Evolutionary conservation across 2,329 filamentous ascomycete genomes (phyloP).

Genomic region (Fonsecaea nubica): DNA sequence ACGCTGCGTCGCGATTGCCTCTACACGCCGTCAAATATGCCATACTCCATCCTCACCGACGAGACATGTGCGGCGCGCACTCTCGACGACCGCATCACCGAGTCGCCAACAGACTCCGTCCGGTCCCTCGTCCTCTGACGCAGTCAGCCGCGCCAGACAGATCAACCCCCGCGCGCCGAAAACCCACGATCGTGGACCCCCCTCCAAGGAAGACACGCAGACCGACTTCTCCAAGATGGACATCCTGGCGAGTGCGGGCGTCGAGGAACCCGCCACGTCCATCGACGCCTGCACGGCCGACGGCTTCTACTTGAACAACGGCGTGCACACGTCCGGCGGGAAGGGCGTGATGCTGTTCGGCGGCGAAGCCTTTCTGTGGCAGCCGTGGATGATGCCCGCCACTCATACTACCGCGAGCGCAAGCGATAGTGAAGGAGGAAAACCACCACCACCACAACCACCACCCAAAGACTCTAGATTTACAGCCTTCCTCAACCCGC

Average conservation of each 20-base stretch:
- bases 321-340: slow-evolving; percentile 71
- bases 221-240: slow-evolving; percentile 79
- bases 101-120: neutral
- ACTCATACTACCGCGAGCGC: neutral
- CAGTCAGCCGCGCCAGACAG: slow-evolving; percentile 16
- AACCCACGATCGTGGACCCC: slow-evolving; percentile 64
- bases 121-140: neutral
- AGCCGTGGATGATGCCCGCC: slow-evolving; percentile 68
- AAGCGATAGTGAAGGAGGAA: neutral
- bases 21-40: neutral
- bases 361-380: slow-evolving; percentile 88
- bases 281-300: slow-evolving; percentile 82
- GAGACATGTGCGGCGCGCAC: neutral
- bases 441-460: neutral
- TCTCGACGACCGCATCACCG: slow-evolving; percentile 30
- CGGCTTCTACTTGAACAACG: slow-evolving; percentile 87
- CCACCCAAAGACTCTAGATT: neutral
- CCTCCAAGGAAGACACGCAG: slow-evolving; percentile 67
- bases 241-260: slow-evolving; percentile 75
- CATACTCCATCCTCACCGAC: neutral
- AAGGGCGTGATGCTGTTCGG: slow-evolving; percentile 79
- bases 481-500: slow-evolving; percentile 21
- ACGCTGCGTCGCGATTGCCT: neutral
- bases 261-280: slow-evolving; percentile 78
- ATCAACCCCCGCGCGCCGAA: slow-evolving; percentile 45